Evolutionary conservation across 495 filamentous ascomycete species (phyloP), one percentile per base, ranked within the genome.

Genomic region (Aspergillus leporis): DNA sequence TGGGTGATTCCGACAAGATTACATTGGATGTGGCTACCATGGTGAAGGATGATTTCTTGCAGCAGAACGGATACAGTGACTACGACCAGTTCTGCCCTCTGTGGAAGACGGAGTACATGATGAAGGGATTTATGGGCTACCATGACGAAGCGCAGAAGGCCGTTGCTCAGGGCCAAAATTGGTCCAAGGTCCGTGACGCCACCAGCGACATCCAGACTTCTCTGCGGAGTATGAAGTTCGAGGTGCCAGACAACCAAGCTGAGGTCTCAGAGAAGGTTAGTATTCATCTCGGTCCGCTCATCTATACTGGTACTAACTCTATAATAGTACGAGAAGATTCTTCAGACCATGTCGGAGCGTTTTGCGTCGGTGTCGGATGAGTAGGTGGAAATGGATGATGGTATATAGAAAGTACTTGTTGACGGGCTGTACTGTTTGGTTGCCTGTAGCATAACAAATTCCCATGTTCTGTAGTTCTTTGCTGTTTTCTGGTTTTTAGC

Each of bases 91-190:
- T 94, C 84, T 99, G 94, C 71, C 94, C 94, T 34, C 81, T 99
- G 69, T 99, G 93, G 93, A 99, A 99, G 85, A 99, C 94, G 4
- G 87, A 93, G 69, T 99, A 95, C 85, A 97, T 99, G 94, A 99
- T 99, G 94, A 96, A 94, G 83, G 86, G 87, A 48, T 97, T 99
- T 85, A 92, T 98, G 85, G 90, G 87, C 52, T 99, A 92, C 83
- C 91, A 96, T 65, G 95, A 99, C 71, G 94, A 99, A 78, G 87
- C 90, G 12, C 94, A 98, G 74, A 98, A 97, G 81, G 93, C 92
- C 1, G 78, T 99, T 66, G 83, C 90, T 18, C 89, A 95, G 66
- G 94, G 94, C 54, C 87, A 90, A 68, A 88, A 76, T 73, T 99
- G 94, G 94, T 74, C 76, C 67, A 98, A 94, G 85, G 87, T 98